Base-by-base conservation (phyloP, 805 yeast genomes). In the Metschnikowia colocasiae region DNA sequence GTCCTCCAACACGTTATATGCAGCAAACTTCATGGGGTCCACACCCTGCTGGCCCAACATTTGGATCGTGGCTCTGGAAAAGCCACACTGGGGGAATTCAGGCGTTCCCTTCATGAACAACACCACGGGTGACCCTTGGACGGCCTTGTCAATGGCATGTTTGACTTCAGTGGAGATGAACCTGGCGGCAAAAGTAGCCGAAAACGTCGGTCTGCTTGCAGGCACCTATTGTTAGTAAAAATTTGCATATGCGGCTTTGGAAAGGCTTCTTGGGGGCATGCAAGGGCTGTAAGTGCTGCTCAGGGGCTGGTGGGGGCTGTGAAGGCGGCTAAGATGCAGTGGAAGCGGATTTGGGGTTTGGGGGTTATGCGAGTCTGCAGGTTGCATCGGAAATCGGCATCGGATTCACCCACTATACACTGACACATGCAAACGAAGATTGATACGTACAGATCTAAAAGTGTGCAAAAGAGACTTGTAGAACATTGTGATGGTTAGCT, bases 61-160 rank as follows among this genome's bases (percentile, higher is more conserved):
- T 63, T 88, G 94, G 57, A 94, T 91, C 10, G 98, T 87, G 46
- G 96, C 95, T 62, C 96, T 81, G 10, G 97, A 90, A 61, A 94
- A 94, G 0, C 99, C 99, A 74, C 99, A 94, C 59, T 89, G 95
- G 34, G 99, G 99, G 50, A 86, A 90, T 60, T 92, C 95, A 15
- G 99, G 99, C 2, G 97, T 92, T 15, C 99, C 99, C 69, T 94
- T 94, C 99, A 94, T 94, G 72, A 94, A 94, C 37, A 94, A 74
- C 7, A 94, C 99, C 18, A 94, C 98, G 7, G 96, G 96, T 1
- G 98, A 94, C 6, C 95, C 83, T 4, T 69, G 73, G 22, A 94
- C 85, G 1, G 98, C 98, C 37, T 79, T 76, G 57, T 87, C 89
- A 50, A 94, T 91, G 40, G 98, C 97, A 20, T 78, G 73, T 55